These are phyloP conservation scores for Caulochytrium protostelioides DNA, from an alignment of 371 early-diverging fungal genomes.

Conservation along the genomic window DNA sequence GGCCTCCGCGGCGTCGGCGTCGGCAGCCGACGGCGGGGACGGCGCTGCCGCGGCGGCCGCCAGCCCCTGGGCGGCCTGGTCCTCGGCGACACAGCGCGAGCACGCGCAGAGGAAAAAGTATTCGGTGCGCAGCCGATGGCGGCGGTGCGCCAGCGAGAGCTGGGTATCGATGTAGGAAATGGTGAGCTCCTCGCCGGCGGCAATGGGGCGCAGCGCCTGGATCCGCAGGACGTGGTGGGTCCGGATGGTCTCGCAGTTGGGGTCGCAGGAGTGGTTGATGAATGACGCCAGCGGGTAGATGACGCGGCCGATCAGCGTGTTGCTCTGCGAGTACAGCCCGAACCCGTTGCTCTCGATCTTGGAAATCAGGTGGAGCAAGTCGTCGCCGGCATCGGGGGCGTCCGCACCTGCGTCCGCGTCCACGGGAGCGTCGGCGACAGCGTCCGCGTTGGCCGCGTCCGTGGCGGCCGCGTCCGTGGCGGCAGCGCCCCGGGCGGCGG, in stretches of 20 bases:
- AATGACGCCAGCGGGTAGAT: slow-evolving; percentile 9
- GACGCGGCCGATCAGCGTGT: slow-evolving; percentile 15
- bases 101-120: slow-evolving; percentile 30
- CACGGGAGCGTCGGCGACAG: neutral
- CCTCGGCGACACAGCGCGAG: slow-evolving; percentile 17
- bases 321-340: slow-evolving; percentile 17
- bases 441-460: too few species aligned
- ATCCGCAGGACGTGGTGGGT: slow-evolving; percentile 12
- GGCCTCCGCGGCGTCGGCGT: too few species aligned
- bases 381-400: slow-evolving; percentile 6
- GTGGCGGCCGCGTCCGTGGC: too few species aligned
- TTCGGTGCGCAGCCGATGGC: slow-evolving; percentile 14
- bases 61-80: too few species aligned
- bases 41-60: too few species aligned
- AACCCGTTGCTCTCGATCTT: slow-evolving; percentile 31
- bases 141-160: slow-evolving; percentile 18
- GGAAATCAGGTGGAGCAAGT: slow-evolving; percentile 19
- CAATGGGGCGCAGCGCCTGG: slow-evolving; percentile 11
- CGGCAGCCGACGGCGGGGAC: too few species aligned
- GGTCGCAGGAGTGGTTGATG: slow-evolving; percentile 27
- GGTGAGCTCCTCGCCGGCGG: slow-evolving; percentile 14
- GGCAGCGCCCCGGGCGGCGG: too few species aligned
- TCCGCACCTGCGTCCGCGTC: slow-evolving; percentile 2
- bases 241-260: slow-evolving; percentile 21
- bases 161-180: slow-evolving; percentile 30